phyloP scores from a whole-genome alignment of 345 rosid species.

The Dimocarpus longan region DNA sequence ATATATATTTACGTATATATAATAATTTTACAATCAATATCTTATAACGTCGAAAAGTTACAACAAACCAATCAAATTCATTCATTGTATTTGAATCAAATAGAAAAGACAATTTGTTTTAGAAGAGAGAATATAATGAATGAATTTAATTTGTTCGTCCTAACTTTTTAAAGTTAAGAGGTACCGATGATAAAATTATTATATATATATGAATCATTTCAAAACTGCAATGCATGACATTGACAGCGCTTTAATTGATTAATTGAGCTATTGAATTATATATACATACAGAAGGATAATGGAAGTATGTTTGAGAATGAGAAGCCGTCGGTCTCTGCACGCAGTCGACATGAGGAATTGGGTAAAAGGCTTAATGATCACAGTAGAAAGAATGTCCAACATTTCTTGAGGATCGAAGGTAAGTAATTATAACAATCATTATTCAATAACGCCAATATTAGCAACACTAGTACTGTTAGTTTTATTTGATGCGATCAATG shows the following conservation, averaged over 20 bases:
- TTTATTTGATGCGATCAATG: neutral
- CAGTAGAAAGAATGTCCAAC: slow-evolving; percentile 28
- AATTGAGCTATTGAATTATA: neutral
- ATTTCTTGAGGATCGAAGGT: slow-evolving; percentile 62
- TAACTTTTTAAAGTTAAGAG: too few relatives aligned
- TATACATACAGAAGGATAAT: slow-evolving; percentile 25
- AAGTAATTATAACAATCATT: neutral
- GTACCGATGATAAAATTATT: too few relatives aligned
- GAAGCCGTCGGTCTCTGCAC: neutral
- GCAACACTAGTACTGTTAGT: neutral
- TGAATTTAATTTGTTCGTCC: too few relatives aligned
- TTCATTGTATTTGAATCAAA: too few relatives aligned
- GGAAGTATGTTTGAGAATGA: slow-evolving; percentile 30
- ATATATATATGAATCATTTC: too few relatives aligned
- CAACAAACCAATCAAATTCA: too few relatives aligned
- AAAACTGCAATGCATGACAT: neutral
- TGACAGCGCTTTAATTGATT: neutral
- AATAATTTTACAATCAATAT: too few relatives aligned
- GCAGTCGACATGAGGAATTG: slow-evolving; percentile 30
- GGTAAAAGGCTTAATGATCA: slow-evolving; percentile 24
- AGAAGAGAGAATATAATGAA: too few relatives aligned
- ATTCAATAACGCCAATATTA: neutral
- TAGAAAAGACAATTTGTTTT: too few relatives aligned
- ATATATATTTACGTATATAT: too few relatives aligned
- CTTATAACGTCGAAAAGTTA: too few relatives aligned